Conservation (phyloP, 805 yeast species). For the Wickerhamiella sergipiensis region DNA sequence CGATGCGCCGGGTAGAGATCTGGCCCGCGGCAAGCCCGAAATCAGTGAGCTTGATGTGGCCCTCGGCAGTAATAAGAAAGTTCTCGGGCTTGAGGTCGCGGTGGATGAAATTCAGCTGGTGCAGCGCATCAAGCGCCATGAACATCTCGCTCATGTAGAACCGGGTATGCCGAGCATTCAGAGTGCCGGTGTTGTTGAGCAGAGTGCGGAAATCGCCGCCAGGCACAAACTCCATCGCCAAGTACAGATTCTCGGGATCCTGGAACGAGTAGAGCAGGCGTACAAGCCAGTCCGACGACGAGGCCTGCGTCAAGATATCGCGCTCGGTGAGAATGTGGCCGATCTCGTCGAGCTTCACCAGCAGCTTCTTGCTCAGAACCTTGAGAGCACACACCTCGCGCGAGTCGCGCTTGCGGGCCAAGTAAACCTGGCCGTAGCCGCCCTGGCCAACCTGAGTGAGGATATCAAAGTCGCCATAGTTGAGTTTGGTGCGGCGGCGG, state of each 20-base stretch:
- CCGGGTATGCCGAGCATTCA: conserved; percentile 90
- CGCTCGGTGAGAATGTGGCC: conserved; percentile 92
- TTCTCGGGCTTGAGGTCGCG: conserved; percentile 95
- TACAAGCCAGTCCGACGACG: conserved; percentile 92
- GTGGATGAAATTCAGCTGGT: conserved; percentile 90
- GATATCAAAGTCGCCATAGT: conserved; percentile 89
- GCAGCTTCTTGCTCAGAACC: conserved; percentile 72
- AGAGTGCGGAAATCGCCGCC: conserved; percentile 97
- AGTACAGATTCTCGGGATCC: conserved; percentile 73
- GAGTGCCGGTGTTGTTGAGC: conserved; percentile 80
- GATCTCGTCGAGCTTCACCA: conserved; percentile 85
- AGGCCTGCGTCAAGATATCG: conserved; percentile 81
- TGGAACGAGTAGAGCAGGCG: conserved; percentile 90
- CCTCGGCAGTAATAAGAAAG: conserved; percentile 75
- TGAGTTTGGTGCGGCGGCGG: conserved; percentile 80
- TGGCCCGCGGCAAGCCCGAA: conserved; percentile 97
- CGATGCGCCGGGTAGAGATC: conserved; percentile 82
- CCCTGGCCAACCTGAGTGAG: conserved; percentile 99
- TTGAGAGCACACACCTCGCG: conserved; percentile 91
- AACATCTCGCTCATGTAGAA: conserved; percentile 95
- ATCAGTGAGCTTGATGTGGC: conserved; percentile 88
- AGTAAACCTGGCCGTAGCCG: conserved; percentile 97
- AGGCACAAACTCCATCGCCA: conserved; percentile 99
- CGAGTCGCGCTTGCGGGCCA: conserved; percentile 89
- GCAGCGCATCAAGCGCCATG: conserved; percentile 83